Evolutionary conservation across 2,329 filamentous ascomycete genomes (phyloP).

Genomic region (Diaporthe sp.): DNA sequence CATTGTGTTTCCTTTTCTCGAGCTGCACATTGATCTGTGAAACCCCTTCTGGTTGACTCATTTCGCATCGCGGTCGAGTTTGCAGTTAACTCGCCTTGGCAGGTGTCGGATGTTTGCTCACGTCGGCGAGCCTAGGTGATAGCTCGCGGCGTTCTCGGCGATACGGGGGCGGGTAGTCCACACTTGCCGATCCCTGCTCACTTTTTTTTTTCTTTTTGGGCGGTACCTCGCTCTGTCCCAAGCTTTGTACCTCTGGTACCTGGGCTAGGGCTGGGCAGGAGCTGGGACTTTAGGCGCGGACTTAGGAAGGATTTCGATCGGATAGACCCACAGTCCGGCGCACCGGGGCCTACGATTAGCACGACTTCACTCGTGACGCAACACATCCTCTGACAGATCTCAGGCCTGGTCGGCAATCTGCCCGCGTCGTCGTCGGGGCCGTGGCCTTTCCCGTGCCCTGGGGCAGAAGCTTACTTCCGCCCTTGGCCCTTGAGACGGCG

Average conservation of each 20-base stretch:
- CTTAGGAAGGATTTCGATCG: neutral
- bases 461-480: neutral
- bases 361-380: constrained; percentile 22
- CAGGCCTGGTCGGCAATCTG: constrained; percentile 3
- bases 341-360: constrained; percentile 1
- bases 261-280: neutral
- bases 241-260: neutral
- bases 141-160: constrained; percentile 20
- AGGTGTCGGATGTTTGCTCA: neutral
- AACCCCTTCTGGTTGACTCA: neutral
- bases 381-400: constrained; percentile 10
- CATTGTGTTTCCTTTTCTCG: neutral
- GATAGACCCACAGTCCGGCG: constrained; percentile 13
- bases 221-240: too few relatives aligned
- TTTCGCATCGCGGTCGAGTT: constrained; percentile 7
- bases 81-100: constrained; percentile 2
- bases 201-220: too few relatives aligned
- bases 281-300: constrained; percentile 10
- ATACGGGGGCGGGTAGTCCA: neutral
- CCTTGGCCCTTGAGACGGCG: constrained; percentile 7
- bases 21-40: constrained; percentile 2
- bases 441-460: neutral
- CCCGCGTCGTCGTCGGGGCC: neutral
- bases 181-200: constrained; percentile 2
- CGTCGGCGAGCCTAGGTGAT: constrained; percentile 12